Conservation (phyloP, 495 filamentous ascomycete species). For the Lichenothelia convexa region DNA sequence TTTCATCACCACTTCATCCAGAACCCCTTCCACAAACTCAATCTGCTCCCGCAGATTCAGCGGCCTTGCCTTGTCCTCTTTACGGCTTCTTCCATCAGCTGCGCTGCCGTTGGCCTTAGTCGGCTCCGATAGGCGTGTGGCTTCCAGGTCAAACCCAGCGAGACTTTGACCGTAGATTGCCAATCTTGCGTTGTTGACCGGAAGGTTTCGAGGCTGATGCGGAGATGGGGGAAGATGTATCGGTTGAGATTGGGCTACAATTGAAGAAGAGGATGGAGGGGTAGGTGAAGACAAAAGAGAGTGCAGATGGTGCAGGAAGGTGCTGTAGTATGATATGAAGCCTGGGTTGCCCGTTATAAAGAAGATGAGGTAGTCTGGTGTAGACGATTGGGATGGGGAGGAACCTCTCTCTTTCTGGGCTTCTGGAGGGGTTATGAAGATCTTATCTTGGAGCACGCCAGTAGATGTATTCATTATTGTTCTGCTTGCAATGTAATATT, state of each 20-base stretch:
- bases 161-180: slow-evolving; percentile 60
- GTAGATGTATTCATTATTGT: too few species aligned
- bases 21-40: slow-evolving; percentile 20
- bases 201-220: too few species aligned
- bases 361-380: slow-evolving; percentile 35
- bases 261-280: slow-evolving; percentile 5
- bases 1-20: slow-evolving; percentile 12
- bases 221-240: too few species aligned
- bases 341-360: slow-evolving; percentile 84
- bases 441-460: too few species aligned
- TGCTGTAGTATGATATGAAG: slow-evolving; percentile 59
- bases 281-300: slow-evolving; percentile 8
- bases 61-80: slow-evolving; percentile 1
- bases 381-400: too few species aligned
- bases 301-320: slow-evolving; percentile 42
- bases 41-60: slow-evolving; percentile 46
- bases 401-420: too few species aligned
- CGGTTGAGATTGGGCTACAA: too few species aligned
- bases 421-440: too few species aligned
- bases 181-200: too few species aligned
- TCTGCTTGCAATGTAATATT: too few species aligned
- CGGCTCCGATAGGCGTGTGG: too few species aligned
- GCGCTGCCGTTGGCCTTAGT: slow-evolving; percentile 23
- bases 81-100: too few species aligned
- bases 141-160: slow-evolving; percentile 55